Conservation (phyloP, 768 basidiomycete species). For the Ramaria sp. region DNA sequence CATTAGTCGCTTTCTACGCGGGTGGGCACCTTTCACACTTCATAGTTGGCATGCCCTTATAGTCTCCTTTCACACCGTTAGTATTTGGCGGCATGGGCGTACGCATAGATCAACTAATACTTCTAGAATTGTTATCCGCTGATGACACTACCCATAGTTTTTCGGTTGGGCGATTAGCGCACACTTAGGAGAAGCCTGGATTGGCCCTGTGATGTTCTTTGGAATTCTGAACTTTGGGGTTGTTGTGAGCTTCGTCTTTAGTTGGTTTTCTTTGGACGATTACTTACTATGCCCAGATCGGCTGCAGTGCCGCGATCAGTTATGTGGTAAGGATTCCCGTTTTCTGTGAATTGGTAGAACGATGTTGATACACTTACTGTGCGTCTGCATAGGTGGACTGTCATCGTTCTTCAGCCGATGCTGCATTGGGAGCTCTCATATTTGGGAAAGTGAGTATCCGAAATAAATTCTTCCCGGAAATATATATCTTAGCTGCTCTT, state of each 20-base stretch:
- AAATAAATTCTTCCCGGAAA: background rate
- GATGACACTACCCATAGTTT: conserved; percentile 5
- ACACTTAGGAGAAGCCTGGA: conserved; percentile 6
- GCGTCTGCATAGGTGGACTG: conserved; percentile 9
- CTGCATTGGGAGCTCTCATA: conserved; percentile 13
- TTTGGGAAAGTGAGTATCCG: conserved; percentile 9
- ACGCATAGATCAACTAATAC: background rate
- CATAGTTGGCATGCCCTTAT: background rate
- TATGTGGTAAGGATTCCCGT: conserved; percentile 12
- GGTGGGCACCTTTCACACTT: background rate
- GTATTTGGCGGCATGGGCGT: conserved; percentile 17
- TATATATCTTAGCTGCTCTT: background rate
- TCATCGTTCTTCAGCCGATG: conserved; percentile 11
- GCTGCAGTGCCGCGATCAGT: conserved; percentile 9
- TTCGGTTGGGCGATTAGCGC: conserved; percentile 14
- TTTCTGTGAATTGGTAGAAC: background rate
- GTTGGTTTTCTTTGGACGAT: background rate
- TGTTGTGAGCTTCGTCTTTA: background rate
- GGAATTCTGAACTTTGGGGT: conserved; percentile 15
- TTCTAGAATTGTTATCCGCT: background rate
- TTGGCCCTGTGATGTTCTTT: conserved; percentile 13
- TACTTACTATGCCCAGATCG: conserved; percentile 3
- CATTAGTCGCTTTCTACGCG: conserved; percentile 19
- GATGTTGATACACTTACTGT: background rate
- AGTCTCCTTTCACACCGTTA: background rate